These are phyloP conservation scores for Cytospora leucostoma DNA, from an alignment of 2,329 filamentous ascomycete species.

Conservation along the genomic window DNA sequence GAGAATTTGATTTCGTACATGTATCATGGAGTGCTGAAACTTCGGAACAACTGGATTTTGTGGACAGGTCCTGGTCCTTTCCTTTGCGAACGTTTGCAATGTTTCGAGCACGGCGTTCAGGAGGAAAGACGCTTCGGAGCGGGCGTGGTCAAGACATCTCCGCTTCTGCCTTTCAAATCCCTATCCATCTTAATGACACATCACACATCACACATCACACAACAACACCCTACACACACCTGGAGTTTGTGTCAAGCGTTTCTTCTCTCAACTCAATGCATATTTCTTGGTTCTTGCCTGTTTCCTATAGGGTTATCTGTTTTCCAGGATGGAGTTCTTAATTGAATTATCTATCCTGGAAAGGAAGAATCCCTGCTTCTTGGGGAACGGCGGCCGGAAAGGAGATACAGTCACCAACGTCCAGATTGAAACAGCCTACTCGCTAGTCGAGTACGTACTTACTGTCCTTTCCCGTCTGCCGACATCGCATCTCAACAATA, in stretches of 20 bases:
- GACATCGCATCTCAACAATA: conserved; percentile 29
- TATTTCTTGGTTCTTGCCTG: conserved; percentile 29
- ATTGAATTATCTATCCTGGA: conserved; percentile 12
- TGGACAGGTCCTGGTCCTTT: conserved; percentile 15
- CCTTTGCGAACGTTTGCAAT: conserved; percentile 18
- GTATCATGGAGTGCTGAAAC: conserved; percentile 15
- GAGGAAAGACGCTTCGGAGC: conserved; percentile 12
- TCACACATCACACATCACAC: conserved; percentile 27
- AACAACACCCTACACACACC: conserved; percentile 20
- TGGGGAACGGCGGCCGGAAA: conserved; percentile 24
- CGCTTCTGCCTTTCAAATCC: conserved; percentile 1
- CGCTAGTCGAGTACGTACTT: conserved; percentile 4
- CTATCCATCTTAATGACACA: conserved; percentile 26
- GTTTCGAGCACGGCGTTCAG: conserved; percentile 19
- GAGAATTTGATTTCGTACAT: conserved; percentile 9
- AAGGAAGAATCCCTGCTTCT: conserved; percentile 18
- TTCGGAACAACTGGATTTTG: conserved; percentile 18
- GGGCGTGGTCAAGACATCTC: conserved; percentile 4
- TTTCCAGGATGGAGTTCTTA: conserved; percentile 24
- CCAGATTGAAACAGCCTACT: conserved; percentile 14
- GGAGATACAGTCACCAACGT: conserved; percentile 23
- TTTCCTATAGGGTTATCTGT: conserved; percentile 14
- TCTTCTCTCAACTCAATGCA: conserved; percentile 29
- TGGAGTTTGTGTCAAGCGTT: conserved; percentile 31
- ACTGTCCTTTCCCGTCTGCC: conserved; percentile 29